A percentile compares a stretch with the other conserved stretches of the same genome.
These are phyloP conservation scores for Phalaenopsis equestris DNA, from an alignment of 106 monocot genomes.

Conservation along the genomic window DNA sequence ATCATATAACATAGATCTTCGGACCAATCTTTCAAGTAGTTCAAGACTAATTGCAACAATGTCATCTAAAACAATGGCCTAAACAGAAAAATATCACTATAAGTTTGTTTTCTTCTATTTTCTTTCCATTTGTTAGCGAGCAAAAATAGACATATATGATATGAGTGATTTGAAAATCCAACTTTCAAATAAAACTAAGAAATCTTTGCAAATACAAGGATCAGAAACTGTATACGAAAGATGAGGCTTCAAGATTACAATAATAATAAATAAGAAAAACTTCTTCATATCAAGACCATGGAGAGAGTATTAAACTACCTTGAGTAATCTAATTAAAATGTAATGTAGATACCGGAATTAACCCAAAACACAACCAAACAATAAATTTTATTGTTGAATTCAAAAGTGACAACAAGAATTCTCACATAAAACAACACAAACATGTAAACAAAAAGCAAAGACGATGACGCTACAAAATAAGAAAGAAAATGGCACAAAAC, in stretches of 20 bases:
- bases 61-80: background rate
- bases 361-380: no score
- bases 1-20: background rate
- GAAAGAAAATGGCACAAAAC: no score
- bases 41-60: background rate
- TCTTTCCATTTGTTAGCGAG: background rate
- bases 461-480: no score
- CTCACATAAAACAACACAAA: no score
- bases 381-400: no score
- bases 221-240: background rate
- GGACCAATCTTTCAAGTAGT: background rate
- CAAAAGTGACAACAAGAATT: no score
- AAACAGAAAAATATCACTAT: background rate
- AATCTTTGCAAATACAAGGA: background rate
- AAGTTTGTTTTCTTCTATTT: background rate
- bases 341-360: background rate
- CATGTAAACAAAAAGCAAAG: no score
- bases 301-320: background rate
- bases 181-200: background rate
- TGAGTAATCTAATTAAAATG: background rate
- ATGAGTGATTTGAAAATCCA: background rate
- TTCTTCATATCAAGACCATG: background rate
- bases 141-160: background rate
- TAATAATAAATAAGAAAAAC: background rate
- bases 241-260: background rate